Evolutionary conservation across 768 basidiomycete genomes (phyloP), one percentile per base, ranked within the genome.

Genomic region (Scleroderma bovista): DNA sequence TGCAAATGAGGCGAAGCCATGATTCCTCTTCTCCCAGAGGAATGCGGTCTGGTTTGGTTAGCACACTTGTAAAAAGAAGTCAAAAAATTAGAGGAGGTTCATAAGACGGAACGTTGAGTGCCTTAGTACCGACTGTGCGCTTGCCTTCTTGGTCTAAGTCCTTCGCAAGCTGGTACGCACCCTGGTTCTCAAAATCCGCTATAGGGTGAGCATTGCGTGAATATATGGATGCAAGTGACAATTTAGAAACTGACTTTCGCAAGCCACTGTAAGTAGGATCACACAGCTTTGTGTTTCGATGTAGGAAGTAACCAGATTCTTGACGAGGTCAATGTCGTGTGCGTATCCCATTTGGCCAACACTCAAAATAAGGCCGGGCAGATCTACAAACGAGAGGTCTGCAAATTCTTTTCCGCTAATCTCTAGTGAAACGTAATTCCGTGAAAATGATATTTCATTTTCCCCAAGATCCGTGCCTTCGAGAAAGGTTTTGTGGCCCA

Each of bases 151-250:
- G 77, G 54, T 86, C 84, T 45, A 74, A 63, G 10, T 65, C 49
- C 56, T 78, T 79, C 0, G 83, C 78, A 0, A 86, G 66, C 11
- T 74, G 67, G 50, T 81, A 77, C 0, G 84, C 84, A 0, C 79
- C 80, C 62, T 87, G 85, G 48, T 84, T 88, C 56, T 86, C 81
- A 31, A 83, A 84, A 52, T 88, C 84, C 40, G 83, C 85, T 88
- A 47, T 10, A 11, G 17, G 11, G 36, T 37, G 33, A 33, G 12
- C 1, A 17, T 33, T 17, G 22, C 7, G 32, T 33, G 7, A 22
- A 19, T 20, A n/a, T 9, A 44, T 24, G 15, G 16, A 22, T 22
- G 23, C n/a, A 44, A 44, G 24, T 24, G 29, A 19, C 16, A 15
- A 33, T 7, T 13, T 15, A 8, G 33, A 46, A 19, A 46, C 45